phyloP scores from a whole-genome alignment of 169 alveolate species.

The Plasmodium gonderi region DNA sequence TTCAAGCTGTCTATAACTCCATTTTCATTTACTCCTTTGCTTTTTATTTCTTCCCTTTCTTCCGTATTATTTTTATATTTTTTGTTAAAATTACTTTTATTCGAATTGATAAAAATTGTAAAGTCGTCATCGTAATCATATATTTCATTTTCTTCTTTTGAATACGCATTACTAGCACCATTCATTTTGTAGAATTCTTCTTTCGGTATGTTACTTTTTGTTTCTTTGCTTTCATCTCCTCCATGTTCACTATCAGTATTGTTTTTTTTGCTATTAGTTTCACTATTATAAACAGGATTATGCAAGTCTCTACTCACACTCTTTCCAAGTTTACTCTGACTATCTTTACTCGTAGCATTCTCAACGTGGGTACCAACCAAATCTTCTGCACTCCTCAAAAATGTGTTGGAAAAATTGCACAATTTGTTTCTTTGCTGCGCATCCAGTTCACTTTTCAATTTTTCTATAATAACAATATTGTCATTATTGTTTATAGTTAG shows the following conservation, averaged over 20 bases:
- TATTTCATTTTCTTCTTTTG: slow-evolving; percentile 8
- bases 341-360: neutral
- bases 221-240: neutral
- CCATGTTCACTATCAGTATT: neutral
- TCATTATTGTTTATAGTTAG: slow-evolving; percentile 61
- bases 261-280: neutral
- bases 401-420: neutral
- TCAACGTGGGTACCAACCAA: neutral
- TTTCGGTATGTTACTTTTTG: neutral
- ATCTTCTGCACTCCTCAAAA: slow-evolving; percentile 7
- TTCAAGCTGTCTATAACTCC: neutral
- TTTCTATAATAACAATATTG: slow-evolving; percentile 53
- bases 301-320: neutral
- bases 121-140: slow-evolving; percentile 66
- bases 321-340: neutral
- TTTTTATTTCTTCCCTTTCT: neutral
- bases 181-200: neutral
- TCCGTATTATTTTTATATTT: slow-evolving; percentile 8
- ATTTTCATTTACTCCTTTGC: neutral
- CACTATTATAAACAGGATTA: neutral
- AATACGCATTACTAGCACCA: neutral
- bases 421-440: neutral
- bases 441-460: slow-evolving; percentile 33
- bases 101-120: slow-evolving; percentile 33
- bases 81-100: neutral